phyloP scores from a whole-genome alignment of 768 basidiomycete genomes.

The Hydnomerulius pinastri region DNA sequence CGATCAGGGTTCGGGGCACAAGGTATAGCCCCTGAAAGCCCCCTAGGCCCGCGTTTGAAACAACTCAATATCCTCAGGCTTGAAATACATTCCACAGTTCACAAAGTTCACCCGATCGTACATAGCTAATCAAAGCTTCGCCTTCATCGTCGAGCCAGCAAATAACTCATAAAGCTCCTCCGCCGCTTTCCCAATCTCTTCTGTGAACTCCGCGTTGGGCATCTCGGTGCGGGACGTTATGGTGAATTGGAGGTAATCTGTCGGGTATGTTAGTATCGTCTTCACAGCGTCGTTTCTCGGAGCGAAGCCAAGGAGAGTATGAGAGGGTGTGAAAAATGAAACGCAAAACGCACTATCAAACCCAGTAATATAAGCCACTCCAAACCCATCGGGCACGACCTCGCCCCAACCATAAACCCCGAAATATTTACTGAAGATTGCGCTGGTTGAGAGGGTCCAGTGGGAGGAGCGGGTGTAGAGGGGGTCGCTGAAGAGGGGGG shows the following conservation, averaged over 20 bases:
- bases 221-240: conserved; percentile 85
- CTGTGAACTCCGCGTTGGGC: conserved; percentile 73
- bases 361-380: conserved; percentile 94
- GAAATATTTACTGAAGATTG: conserved; percentile 84
- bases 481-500: conserved; percentile 75
- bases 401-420: conserved; percentile 93
- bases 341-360: conserved; percentile 58
- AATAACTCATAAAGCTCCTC: conserved; percentile 73
- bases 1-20: no score
- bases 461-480: conserved; percentile 69
- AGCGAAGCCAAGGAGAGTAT: not conserved
- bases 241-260: conserved; percentile 83
- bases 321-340: not conserved
- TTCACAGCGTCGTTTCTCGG: conserved; percentile 5
- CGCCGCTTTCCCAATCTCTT: conserved; percentile 65
- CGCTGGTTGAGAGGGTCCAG: conserved; percentile 91
- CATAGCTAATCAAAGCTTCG: conserved; percentile 28
- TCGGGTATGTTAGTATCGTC: not conserved
- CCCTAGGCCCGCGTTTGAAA: no score
- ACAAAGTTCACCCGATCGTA: no score
- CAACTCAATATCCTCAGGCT: no score
- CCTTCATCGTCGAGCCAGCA: conserved; percentile 7
- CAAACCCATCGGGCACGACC: conserved; percentile 93
- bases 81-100: no score
- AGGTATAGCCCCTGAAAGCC: no score